Base-by-base conservation (phyloP, 805 yeast species). In the Candida palmyrensis region DNA sequence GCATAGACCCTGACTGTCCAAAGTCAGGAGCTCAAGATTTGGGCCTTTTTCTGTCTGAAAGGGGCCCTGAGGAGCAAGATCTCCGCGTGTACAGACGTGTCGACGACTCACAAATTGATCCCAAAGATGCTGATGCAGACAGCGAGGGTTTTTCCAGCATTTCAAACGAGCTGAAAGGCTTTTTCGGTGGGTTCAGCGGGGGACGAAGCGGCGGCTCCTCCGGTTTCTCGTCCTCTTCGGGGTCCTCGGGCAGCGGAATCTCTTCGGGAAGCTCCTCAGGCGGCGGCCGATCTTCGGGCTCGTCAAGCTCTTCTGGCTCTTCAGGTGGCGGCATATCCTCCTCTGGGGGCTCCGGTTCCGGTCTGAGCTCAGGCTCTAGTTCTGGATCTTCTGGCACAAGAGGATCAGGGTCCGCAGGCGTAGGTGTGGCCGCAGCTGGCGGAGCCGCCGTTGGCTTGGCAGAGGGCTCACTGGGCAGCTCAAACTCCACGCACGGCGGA, bases 271-370 rank as follows among this genome's bases (percentile, higher is more conserved):
- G n/a, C n/a, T n/a, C n/a, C n/a, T n/a, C n/a, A n/a, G n/a, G 14
- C 31, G n/a, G 26, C 14, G 32, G 32, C 11, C 27, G 33, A 10
- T 30, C 26, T 3, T 22, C 27, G 8, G 17, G 27, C n/a, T 30
- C 33, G 4, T 30, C 33, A 15, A 27, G 33, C 12, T 30, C 33
- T 11, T 30, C 33, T 6, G 33, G 33, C 3, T 13, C 27, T 4
- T 22, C 27, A 8, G 33, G 32, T 11, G 25, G 25, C 6, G 27
- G 27, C 6, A n/a, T n/a, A n/a, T n/a, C n/a, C n/a, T n/a, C n/a
- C n/a, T n/a, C n/a, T n/a, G n/a, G n/a, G n/a, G n/a, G n/a, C n/a
- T n/a, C n/a, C n/a, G n/a, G n/a, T n/a, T n/a, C n/a, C n/a, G n/a
- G n/a, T n/a, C n/a, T n/a, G n/a, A n/a, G n/a, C n/a, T n/a, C n/a